Percentiles rank a stretch among this genome's conserved stretches.
Evolutionary conservation across 2,329 filamentous ascomycete species (phyloP).

Genomic region (Cyphellophora europaea): DNA sequence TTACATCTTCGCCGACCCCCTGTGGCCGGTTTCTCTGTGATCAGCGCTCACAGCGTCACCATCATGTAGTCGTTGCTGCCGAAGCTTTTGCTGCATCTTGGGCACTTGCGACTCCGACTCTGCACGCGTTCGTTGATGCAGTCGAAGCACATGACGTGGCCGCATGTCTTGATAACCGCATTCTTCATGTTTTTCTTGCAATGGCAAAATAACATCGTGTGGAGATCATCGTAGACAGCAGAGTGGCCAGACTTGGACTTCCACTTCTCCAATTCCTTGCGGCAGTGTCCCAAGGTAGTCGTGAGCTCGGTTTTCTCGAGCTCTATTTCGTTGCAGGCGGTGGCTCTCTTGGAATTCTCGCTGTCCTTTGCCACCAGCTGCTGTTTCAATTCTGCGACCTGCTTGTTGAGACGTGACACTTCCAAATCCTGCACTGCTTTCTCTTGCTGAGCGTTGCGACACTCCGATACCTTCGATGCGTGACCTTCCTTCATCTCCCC

Average conservation of each 20-base stretch:
- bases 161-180: constrained; percentile 84
- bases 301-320: constrained; percentile 71
- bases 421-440: constrained; percentile 60
- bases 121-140: constrained; percentile 85
- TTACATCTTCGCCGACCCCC: no score
- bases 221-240: constrained; percentile 15
- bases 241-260: constrained; percentile 38
- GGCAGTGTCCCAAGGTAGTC: constrained; percentile 64
- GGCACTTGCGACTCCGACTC: constrained; percentile 89
- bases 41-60: constrained; percentile 31
- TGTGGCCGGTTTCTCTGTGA: no score
- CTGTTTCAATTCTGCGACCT: constrained; percentile 67
- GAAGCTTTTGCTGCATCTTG: constrained; percentile 85
- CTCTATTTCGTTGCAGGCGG: constrained; percentile 51
- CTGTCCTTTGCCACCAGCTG: constrained; percentile 69
- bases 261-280: constrained; percentile 78
- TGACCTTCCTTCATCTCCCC: constrained; percentile 74
- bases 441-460: constrained; percentile 65
- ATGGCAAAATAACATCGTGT: constrained; percentile 64
- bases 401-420: constrained; percentile 55
- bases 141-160: constrained; percentile 84
- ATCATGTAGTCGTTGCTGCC: constrained; percentile 83
- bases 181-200: constrained; percentile 93
- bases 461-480: constrained; percentile 58
- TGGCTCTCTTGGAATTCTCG: constrained; percentile 54